Evolutionary conservation across 2,329 filamentous ascomycete genomes (phyloP).

Genomic region (Xylaria sp.): DNA sequence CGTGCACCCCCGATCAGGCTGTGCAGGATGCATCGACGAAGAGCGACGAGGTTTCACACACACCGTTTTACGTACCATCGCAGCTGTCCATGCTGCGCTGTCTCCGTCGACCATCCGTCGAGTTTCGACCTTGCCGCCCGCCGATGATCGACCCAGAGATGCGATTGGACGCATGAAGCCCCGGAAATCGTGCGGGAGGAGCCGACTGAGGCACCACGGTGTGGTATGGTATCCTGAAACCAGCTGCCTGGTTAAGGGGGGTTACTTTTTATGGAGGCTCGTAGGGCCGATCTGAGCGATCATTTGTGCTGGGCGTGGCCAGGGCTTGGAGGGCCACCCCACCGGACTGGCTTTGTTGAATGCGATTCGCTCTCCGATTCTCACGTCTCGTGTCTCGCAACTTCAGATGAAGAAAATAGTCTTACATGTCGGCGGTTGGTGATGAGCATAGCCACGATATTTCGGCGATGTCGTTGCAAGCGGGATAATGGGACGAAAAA

Average conservation of each 20-base stretch:
- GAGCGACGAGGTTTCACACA: neutral
- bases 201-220: too few species aligned
- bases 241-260: neutral
- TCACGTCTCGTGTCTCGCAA: constrained; percentile 24
- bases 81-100: neutral
- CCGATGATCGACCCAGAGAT: neutral
- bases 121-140: neutral
- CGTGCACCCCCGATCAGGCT: neutral
- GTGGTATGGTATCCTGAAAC: constrained; percentile 19
- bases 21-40: neutral
- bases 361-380: constrained; percentile 29
- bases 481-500: neutral
- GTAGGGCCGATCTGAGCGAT: constrained; percentile 21
- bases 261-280: neutral
- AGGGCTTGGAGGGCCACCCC: too few species aligned
- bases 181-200: neutral
- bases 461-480: neutral
- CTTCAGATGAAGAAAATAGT: constrained; percentile 17
- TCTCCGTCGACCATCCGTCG: neutral
- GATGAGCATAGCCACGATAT: constrained; percentile 16
- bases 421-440: constrained; percentile 6
- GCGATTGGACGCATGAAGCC: constrained; percentile 8
- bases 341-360: neutral
- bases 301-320: neutral
- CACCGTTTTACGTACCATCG: neutral